These are phyloP conservation scores for Dichotomopilus funicola DNA, from an alignment of 2,329 filamentous ascomycete genomes.

Conservation along the genomic window DNA sequence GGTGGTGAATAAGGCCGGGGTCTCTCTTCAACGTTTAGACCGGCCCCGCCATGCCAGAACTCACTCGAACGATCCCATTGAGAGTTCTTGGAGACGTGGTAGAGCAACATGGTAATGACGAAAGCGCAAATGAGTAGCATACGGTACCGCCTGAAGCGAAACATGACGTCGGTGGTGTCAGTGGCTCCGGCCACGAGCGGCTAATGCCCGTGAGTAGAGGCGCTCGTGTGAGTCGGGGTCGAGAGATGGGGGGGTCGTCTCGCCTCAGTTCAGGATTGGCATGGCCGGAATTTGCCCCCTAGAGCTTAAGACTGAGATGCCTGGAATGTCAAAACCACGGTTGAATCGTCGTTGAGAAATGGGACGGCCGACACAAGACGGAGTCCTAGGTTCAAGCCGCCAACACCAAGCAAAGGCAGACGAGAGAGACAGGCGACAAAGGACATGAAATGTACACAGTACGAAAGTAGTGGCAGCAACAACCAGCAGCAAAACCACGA, in stretches of 20 bases:
- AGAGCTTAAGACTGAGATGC: neutral
- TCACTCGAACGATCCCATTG: constrained; percentile 25
- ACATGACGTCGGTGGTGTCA: constrained; percentile 33
- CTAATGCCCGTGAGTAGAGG: neutral
- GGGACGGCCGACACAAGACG: too few relatives aligned
- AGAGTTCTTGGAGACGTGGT: constrained; percentile 41
- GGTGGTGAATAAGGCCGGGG: constrained; percentile 1
- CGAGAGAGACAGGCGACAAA: too few relatives aligned
- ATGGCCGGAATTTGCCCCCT: constrained; percentile 1
- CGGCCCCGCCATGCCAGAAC: constrained; percentile 14
- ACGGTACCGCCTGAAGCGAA: constrained; percentile 55
- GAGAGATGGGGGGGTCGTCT: neutral
- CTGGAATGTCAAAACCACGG: too few relatives aligned
- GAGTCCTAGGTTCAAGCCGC: too few relatives aligned
- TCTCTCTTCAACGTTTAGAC: constrained; percentile 6
- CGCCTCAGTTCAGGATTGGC: neutral
- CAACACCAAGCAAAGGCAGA: too few relatives aligned
- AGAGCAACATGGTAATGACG: constrained; percentile 48
- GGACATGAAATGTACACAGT: too few relatives aligned
- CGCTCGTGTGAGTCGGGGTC: neutral
- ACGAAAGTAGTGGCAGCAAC: too few relatives aligned
- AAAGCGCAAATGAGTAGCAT: constrained; percentile 51
- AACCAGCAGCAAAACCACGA: too few relatives aligned
- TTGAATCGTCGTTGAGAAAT: too few relatives aligned
- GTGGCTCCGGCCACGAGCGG: neutral